Evolutionary conservation across 805 yeast genomes (phyloP).

Genomic region (Saccharomycopsis fibuligera): DNA sequence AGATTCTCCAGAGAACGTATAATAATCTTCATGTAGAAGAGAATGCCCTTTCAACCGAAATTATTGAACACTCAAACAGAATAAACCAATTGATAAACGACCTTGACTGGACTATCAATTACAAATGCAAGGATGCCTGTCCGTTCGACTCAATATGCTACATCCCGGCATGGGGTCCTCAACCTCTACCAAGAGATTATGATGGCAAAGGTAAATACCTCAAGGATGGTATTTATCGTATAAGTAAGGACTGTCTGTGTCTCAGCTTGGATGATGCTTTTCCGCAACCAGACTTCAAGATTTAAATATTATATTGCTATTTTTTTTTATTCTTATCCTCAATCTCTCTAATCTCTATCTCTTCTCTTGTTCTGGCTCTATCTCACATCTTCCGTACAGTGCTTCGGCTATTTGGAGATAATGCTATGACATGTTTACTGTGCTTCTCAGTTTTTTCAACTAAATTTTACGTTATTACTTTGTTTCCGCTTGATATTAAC

Average conservation of each 20-base stretch:
- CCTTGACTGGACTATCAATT: conserved; percentile 39
- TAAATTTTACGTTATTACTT: too few relatives aligned
- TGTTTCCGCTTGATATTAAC: too few relatives aligned
- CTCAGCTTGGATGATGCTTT: conserved; percentile 3
- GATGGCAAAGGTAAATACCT: conserved; percentile 1
- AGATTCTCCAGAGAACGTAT: conserved; percentile 25
- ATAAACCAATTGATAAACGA: conserved; percentile 24
- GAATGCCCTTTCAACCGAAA: conserved; percentile 21
- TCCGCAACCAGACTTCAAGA: background rate
- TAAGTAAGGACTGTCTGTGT: conserved; percentile 12
- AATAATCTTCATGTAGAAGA: conserved; percentile 15
- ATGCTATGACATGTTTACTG: too few relatives aligned
- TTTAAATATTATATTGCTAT: too few relatives aligned
- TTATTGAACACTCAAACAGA: conserved; percentile 14
- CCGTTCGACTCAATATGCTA: conserved; percentile 44
- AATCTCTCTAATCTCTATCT: background rate
- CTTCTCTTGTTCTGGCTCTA: background rate
- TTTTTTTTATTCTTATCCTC: background rate
- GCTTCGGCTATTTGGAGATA: too few relatives aligned
- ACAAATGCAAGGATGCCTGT: conserved; percentile 38
- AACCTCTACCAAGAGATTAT: conserved; percentile 30
- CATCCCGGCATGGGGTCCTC: conserved; percentile 58
- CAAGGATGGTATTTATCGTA: conserved; percentile 9
- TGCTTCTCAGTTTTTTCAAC: too few relatives aligned
- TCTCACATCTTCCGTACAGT: too few relatives aligned